Evolutionary conservation across 208 protist genomes (phyloP).

Genomic region (Crithidia brevicula): DNA sequence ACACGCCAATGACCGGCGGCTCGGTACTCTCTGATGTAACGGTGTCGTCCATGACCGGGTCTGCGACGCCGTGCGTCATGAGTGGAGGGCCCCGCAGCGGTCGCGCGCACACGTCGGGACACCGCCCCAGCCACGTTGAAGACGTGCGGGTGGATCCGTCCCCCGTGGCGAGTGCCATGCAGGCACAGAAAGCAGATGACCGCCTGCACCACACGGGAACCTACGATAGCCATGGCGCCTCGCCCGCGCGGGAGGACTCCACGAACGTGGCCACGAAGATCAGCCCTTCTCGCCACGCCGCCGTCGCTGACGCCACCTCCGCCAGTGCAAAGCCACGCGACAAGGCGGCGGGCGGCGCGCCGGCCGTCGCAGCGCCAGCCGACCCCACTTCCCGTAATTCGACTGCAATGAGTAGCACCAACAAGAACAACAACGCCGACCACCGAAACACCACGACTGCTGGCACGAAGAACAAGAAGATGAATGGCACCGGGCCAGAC

Average conservation of each 20-base stretch:
- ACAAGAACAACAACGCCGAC: no score
- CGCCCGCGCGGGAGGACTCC: neutral
- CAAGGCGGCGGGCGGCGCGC: neutral
- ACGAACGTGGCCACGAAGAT: neutral
- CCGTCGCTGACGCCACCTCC: neutral
- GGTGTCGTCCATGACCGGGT: conserved; percentile 38
- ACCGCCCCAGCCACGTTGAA: neutral
- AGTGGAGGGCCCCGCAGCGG: neutral
- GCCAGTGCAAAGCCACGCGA: neutral
- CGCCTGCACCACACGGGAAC: neutral
- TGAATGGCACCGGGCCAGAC: no score
- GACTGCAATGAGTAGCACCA: no score
- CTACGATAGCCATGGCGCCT: conserved; percentile 10
- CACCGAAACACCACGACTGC: neutral
- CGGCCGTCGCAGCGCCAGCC: no score
- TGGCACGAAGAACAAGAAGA: neutral
- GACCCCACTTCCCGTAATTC: no score
- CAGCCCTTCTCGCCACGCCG: neutral
- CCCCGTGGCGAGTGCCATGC: neutral
- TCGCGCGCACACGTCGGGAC: conserved; percentile 1
- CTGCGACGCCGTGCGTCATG: conserved; percentile 5
- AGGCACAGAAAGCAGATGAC: neutral
- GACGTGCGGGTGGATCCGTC: neutral
- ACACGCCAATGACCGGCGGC: conserved; percentile 14
- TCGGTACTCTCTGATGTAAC: conserved; percentile 27